Evolutionary conservation across 2,329 filamentous ascomycete genomes (phyloP), one percentile per base, ranked within the genome.

Genomic region (Akanthomyces muscarius): DNA sequence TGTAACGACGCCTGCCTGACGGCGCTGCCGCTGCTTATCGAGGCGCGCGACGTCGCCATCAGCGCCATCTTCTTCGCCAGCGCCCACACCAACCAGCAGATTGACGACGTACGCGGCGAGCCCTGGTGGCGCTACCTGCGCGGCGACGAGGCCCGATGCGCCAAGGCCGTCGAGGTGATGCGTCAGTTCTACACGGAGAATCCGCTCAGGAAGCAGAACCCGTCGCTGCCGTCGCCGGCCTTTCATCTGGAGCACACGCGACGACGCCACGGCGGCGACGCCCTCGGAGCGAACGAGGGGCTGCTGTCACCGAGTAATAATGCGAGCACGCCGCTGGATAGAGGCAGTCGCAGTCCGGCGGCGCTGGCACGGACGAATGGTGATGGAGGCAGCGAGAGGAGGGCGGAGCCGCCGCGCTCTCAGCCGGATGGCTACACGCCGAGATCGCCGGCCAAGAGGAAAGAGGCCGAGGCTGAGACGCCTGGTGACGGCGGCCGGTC

Each of bases 1-100:
- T 86, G 96, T 66, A 97, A 96, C 72, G 95, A 99, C 75, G 90
- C 89, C 23, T 90, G 88, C 67, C 86, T 94, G 65, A 98, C 94
- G 0, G 86, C 89, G 47, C 81, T 98, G 55, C 96, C 93, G 64
- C 83, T 99, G 3, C 81, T 96, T 36, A 89, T 93, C 74, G 86
- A 87, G 23, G 86, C 92, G 18, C 85, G 87, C 47, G 91, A 92
- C 45, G 90, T 98, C 60, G 92, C 94, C 18, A 89, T 94, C 38
- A 89, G 87, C 30, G 89, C 92, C 21, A 84, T 99, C 30, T 97
- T 96, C 76, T 95, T 94, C 65, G 91, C 91, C 6, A 90, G 91
- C 63, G 86, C 87, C 50, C 88, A 92, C 70, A 89, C 87, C 38
- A 82, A 86, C 42, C 82, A 92, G 41, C 84, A 82, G n/a, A 88